phyloP scores from a whole-genome alignment of 768 basidiomycete genomes.

The Boletus tylopilopsis region DNA sequence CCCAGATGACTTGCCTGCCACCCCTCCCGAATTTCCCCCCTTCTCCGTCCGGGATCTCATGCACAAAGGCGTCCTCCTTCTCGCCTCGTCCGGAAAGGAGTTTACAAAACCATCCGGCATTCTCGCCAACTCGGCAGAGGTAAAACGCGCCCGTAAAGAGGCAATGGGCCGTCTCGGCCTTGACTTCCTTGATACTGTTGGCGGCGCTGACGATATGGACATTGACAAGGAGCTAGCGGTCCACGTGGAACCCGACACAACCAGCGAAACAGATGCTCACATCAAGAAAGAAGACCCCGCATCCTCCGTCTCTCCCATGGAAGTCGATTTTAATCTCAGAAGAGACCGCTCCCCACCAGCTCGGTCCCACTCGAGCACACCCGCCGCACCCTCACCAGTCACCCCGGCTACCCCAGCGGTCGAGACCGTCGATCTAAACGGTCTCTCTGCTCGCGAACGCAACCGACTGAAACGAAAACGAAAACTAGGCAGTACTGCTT shows the following conservation, averaged over 20 bases:
- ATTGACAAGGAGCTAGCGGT: slow-evolving; percentile 76
- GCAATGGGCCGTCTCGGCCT: slow-evolving; percentile 86
- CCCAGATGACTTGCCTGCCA: slow-evolving; percentile 23
- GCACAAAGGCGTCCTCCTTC: slow-evolving; percentile 69
- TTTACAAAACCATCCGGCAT: slow-evolving; percentile 74
- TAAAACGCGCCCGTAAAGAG: slow-evolving; percentile 83
- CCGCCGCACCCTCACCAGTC: slow-evolving; percentile 48
- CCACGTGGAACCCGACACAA: slow-evolving; percentile 48
- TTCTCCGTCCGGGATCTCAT: slow-evolving; percentile 79
- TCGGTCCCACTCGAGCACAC: slow-evolving; percentile 43
- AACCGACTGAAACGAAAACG: slow-evolving; percentile 95
- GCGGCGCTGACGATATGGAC: slow-evolving; percentile 74
- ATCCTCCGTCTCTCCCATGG: slow-evolving; percentile 40
- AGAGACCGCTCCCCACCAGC: slow-evolving; percentile 40
- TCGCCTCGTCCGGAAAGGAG: slow-evolving; percentile 94
- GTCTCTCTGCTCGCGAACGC: slow-evolving; percentile 86
- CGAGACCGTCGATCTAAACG: slow-evolving; percentile 43
- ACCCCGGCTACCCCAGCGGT: slow-evolving; percentile 33
- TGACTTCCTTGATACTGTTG: slow-evolving; percentile 76
- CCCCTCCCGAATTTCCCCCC: slow-evolving; percentile 58
- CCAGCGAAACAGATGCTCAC: slow-evolving; percentile 38
- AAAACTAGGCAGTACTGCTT: slow-evolving; percentile 79
- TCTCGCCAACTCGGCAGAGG: slow-evolving; percentile 69
- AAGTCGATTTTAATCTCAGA: slow-evolving; percentile 38
- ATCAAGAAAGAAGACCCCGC: slow-evolving; percentile 39